Base-by-base conservation (phyloP, 2,329 filamentous ascomycete genomes). In the Phoma herbarum region DNA sequence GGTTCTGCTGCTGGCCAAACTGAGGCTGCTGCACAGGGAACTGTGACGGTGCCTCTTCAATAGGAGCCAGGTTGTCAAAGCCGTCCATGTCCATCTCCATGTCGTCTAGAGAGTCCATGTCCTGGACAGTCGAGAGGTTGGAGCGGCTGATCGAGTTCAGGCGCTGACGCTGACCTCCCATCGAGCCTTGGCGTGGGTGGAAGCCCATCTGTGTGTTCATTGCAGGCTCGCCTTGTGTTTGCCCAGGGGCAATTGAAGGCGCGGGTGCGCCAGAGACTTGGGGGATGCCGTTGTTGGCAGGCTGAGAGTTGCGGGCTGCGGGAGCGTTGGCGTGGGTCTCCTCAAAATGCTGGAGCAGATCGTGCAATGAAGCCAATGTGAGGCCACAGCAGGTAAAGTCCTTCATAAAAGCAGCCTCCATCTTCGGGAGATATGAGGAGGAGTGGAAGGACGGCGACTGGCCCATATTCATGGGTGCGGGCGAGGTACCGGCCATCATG, bases 51-150 rank as follows among this genome's bases (percentile, higher is more conserved):
- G 87, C 86, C 70, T 90, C 87, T 67, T 91, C 90, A 70, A 91
- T 87, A 33, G 87, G 85, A 61, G 70, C 81, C 66, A 72, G 71
- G 8, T 88, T 85, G 68, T 97, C 93, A 71, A 98, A 91, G 72
- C 96, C 92, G 47, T 92, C 93, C 47, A 95, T 68, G 72, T 98
- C 94, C 89, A 98, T 91, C 72, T 98, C 94, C 94, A 98, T 97
- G 72, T 96, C 92, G 51, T 92, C 93, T 28, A 96, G 86, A 18
- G 91, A 88, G 71, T 96, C 93, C 82, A 96, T 88, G 60, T 96
- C 81, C 59, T 83, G 77, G 7, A 78, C 76, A 6, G 77, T 77
- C 6, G 77, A 77, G 45, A 79, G 63, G 52, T 78, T 77, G 35
- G 75, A 78, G 35, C 76, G 73, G 64, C 65, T 78, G 69, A 77